phyloP scores from a whole-genome alignment of 768 basidiomycete genomes.

The Russula emetica region DNA sequence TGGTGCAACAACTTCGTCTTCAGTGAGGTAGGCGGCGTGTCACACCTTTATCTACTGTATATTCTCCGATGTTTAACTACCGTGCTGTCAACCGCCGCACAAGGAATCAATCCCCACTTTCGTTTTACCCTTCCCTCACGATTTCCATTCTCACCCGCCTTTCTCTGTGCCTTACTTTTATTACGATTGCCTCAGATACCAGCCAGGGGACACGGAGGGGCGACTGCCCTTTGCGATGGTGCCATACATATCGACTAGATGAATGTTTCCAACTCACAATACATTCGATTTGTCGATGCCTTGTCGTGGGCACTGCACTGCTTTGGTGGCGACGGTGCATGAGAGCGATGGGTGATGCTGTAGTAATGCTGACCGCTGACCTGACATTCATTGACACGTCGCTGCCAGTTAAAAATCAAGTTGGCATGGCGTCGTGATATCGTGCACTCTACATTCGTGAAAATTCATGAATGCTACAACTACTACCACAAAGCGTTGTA shows the following conservation, averaged over 20 bases:
- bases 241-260: conserved; percentile 14
- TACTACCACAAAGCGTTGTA: no score
- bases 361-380: neutral
- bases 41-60: conserved; percentile 17
- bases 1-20: conserved; percentile 1
- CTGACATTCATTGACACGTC: neutral
- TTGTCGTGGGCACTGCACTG: neutral
- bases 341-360: neutral
- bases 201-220: conserved; percentile 4
- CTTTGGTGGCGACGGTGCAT: neutral
- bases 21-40: conserved; percentile 10
- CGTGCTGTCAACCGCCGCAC: conserved; percentile 2
- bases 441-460: no score
- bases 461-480: no score
- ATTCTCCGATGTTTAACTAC: conserved; percentile 22
- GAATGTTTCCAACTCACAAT: conserved; percentile 15
- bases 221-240: conserved; percentile 6
- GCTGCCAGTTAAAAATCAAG: neutral
- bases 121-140: conserved; percentile 1
- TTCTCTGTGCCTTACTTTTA: conserved; percentile 18
- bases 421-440: neutral
- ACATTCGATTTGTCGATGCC: conserved; percentile 19
- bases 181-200: conserved; percentile 21
- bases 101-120: conserved; percentile 9
- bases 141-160: neutral